Evolutionary conservation across 768 basidiomycete genomes (phyloP).

Genomic region (Hypholoma fasciculare): DNA sequence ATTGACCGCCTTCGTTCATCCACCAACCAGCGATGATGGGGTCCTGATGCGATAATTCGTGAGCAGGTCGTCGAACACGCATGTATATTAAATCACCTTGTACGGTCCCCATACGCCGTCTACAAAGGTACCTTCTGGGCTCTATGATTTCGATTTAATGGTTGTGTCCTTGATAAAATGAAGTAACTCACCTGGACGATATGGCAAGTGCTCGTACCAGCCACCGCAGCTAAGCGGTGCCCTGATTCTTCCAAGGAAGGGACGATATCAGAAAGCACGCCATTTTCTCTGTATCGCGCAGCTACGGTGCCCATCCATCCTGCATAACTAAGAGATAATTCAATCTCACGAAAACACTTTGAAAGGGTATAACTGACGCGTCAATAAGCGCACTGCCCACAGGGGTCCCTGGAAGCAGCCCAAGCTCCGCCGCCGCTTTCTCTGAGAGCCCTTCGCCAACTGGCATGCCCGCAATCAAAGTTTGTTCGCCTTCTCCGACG

Average conservation of each 20-base stretch:
- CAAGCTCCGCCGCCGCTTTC: conserved; percentile 81
- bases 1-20: conserved; percentile 99
- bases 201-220: conserved; percentile 96
- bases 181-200: conserved; percentile 68
- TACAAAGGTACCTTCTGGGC: conserved; percentile 81
- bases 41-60: conserved; percentile 44
- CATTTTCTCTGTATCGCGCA: conserved; percentile 61
- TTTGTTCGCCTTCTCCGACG: conserved; percentile 50
- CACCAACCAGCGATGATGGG: conserved; percentile 93
- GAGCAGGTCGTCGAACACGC: not conserved
- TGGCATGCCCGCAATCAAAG: conserved; percentile 83
- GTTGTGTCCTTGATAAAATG: not conserved
- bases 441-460: conserved; percentile 82
- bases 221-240: conserved; percentile 86
- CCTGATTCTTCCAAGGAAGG: conserved; percentile 76
- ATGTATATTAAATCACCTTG: conserved; percentile 41
- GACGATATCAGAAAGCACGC: conserved; percentile 44
- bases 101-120: conserved; percentile 94
- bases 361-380: conserved; percentile 53
- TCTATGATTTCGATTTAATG: conserved; percentile 39
- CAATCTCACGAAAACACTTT: not conserved
- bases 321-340: conserved; percentile 60
- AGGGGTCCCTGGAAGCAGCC: conserved; percentile 81
- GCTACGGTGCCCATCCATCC: conserved; percentile 98
- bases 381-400: conserved; percentile 97